A percentile compares a stretch with the other conserved stretches of the same genome.
phyloP scores from a whole-genome alignment of 192 early-diverging fungal species.

The Coemansia asiatica region DNA sequence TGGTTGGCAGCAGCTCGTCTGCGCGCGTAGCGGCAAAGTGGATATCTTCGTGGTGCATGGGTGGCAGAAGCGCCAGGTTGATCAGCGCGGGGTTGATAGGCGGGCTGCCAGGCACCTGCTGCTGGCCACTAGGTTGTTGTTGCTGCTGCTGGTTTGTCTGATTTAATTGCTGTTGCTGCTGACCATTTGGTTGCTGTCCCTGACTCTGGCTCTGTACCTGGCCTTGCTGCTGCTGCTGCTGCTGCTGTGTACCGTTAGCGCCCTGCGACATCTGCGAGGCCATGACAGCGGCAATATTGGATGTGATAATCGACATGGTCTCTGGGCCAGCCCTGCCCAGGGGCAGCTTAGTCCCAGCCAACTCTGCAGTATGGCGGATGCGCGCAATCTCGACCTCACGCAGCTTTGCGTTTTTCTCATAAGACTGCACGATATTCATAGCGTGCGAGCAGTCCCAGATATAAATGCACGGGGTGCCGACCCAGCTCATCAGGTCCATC shows the following conservation, averaged over 20 bases:
- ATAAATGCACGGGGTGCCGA: slow-evolving; percentile 94
- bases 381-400: slow-evolving; percentile 70
- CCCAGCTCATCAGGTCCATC: slow-evolving; percentile 88
- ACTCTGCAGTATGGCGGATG: slow-evolving; percentile 44
- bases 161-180: slow-evolving; percentile 20
- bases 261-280: slow-evolving; percentile 17
- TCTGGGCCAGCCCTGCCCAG: slow-evolving; percentile 15
- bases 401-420: slow-evolving; percentile 84
- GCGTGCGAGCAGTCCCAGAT: slow-evolving; percentile 96
- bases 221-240: slow-evolving; percentile 14
- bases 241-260: background rate
- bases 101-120: background rate
- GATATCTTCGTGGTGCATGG: slow-evolving; percentile 71
- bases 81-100: slow-evolving; percentile 29
- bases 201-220: slow-evolving; percentile 8
- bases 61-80: slow-evolving; percentile 50
- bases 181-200: background rate
- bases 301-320: slow-evolving; percentile 17
- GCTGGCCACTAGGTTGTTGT: slow-evolving; percentile 1
- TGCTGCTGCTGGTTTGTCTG: slow-evolving; percentile 13
- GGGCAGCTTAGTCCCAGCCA: slow-evolving; percentile 37
- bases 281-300: slow-evolving; percentile 25
- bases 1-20: slow-evolving; percentile 85
- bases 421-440: slow-evolving; percentile 85
- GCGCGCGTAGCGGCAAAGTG: slow-evolving; percentile 90